These are phyloP conservation scores for Guyanaporus albipodus DNA, from an alignment of 768 basidiomycete genomes.

Conservation along the genomic window DNA sequence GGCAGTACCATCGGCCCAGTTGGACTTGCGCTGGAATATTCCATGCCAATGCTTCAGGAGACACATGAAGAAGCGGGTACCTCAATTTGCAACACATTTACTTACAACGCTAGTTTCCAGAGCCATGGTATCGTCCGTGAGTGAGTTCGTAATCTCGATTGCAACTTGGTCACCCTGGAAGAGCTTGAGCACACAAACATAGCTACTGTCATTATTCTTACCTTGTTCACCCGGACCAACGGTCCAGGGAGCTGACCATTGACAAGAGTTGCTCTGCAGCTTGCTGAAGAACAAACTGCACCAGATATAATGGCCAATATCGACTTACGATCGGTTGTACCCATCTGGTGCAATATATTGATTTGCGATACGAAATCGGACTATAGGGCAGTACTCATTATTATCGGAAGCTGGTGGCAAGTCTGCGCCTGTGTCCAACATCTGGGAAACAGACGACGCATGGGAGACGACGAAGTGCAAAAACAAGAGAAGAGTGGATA, in stretches of 20 bases:
- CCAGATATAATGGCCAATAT: neutral
- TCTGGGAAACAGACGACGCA: too few relatives aligned
- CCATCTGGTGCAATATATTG: constrained; percentile 19
- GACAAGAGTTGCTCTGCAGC: neutral
- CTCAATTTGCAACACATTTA: constrained; percentile 8
- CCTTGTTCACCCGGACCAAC: neutral
- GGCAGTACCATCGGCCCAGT: neutral
- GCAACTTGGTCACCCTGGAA: constrained; percentile 35
- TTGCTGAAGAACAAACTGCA: neutral
- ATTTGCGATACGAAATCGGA: constrained; percentile 35
- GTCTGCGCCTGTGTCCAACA: too few relatives aligned
- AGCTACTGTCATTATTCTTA: neutral
- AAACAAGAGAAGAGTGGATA: too few relatives aligned
- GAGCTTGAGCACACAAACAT: constrained; percentile 32
- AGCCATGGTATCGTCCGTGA: constrained; percentile 27
- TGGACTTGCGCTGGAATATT: neutral
- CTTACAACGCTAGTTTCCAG: constrained; percentile 39
- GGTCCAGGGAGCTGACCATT: neutral
- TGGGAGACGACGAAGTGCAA: too few relatives aligned
- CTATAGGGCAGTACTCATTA: too few relatives aligned
- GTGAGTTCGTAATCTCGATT: constrained; percentile 42
- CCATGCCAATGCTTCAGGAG: constrained; percentile 1
- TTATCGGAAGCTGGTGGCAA: too few relatives aligned
- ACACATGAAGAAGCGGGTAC: constrained; percentile 15
- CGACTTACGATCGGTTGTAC: neutral